Base-by-base conservation (phyloP, 148 eudicot genomes). In the Talinum fruticosum region DNA sequence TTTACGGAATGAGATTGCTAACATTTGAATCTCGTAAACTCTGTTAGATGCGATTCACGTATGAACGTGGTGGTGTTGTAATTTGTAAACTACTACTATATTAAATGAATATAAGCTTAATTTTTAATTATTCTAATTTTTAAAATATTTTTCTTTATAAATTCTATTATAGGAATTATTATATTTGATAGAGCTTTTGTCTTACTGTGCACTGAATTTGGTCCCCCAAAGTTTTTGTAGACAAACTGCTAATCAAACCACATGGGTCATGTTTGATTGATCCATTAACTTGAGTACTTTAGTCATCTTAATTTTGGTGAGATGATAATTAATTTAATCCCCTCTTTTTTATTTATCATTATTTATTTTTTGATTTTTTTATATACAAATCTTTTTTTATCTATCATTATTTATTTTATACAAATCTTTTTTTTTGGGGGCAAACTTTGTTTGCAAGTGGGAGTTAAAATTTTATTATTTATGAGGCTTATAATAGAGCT, bases 201-300 rank as follows among this genome's bases (percentile, higher is more conserved):
- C 80, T 77, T 72, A 77, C 78, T 77, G 80, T 77, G 80, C 80
- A 77, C 21, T 81, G 80, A 77, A 81, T 81, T 65, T 78, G 78
- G 84, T 82, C 69, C 65, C 68, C 74, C n/a, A 24, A 6, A 37
- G 76, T 68, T 70, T 65, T 83, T 54, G 73, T 54, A 66, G 77
- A 76, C 80, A 80, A 62, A 53, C 64, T 80, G 83, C 80, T 80
- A 83, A 83, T 83, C 83, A 83, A 16, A 76, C 81, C 86, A 80
- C 86, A 83, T 83, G 86, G 79, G 82, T 82, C 79, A 74, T 79
- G 79, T 74, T 82, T 78, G 76, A 78, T 82, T 82, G 76, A 59
- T 71, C 79, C 73, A 79, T 79, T 75, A 26, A 10, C 79, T 81
- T 49, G 69, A 76, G 28, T 71, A 71, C 76, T 81, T 81, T 81